Evolutionary conservation across 805 yeast genomes (phyloP).

Genomic region (Teunomyces funiuensis): DNA sequence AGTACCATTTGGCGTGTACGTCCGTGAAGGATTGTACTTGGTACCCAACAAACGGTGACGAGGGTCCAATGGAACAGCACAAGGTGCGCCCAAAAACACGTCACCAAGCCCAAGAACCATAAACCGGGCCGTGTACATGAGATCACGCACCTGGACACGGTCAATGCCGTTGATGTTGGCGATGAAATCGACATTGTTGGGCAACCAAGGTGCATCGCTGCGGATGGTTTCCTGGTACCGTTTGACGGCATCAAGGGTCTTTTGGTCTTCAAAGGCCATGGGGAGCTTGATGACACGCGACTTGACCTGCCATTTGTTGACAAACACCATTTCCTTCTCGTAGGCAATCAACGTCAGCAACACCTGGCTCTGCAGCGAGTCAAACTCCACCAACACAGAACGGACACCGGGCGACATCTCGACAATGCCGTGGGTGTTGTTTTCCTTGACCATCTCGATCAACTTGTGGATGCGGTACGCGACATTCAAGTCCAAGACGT

Average conservation of each 20-base stretch:
- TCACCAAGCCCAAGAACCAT: slow-evolving; percentile 95
- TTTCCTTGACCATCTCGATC: slow-evolving; percentile 65
- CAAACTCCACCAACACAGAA: slow-evolving; percentile 84
- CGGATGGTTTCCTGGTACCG: slow-evolving; percentile 94
- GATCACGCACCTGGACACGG: slow-evolving; percentile 73
- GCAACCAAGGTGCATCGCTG: slow-evolving; percentile 94
- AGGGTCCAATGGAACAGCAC: slow-evolving; percentile 98
- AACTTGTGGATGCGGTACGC: slow-evolving; percentile 83
- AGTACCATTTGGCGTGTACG: slow-evolving; percentile 93
- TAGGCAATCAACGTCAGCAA: slow-evolving; percentile 66
- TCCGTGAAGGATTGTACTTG: slow-evolving; percentile 94
- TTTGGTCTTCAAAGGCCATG: slow-evolving; percentile 93
- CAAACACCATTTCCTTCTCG: slow-evolving; percentile 72
- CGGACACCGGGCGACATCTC: slow-evolving; percentile 98
- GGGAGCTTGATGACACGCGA: slow-evolving; percentile 85
- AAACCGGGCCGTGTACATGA: slow-evolving; percentile 87
- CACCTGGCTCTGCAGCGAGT: slow-evolving; percentile 59
- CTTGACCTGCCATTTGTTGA: slow-evolving; percentile 80
- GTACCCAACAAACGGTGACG: slow-evolving; percentile 90
- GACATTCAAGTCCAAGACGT: slow-evolving; percentile 78
- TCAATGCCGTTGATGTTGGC: slow-evolving; percentile 82
- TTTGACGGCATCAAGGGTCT: slow-evolving; percentile 84
- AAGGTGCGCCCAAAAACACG: slow-evolving; percentile 96
- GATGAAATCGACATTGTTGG: slow-evolving; percentile 94
- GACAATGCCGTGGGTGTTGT: slow-evolving; percentile 73